Base-by-base conservation (phyloP, 75 land plant species). In the Isoetes taiwanensis region DNA sequence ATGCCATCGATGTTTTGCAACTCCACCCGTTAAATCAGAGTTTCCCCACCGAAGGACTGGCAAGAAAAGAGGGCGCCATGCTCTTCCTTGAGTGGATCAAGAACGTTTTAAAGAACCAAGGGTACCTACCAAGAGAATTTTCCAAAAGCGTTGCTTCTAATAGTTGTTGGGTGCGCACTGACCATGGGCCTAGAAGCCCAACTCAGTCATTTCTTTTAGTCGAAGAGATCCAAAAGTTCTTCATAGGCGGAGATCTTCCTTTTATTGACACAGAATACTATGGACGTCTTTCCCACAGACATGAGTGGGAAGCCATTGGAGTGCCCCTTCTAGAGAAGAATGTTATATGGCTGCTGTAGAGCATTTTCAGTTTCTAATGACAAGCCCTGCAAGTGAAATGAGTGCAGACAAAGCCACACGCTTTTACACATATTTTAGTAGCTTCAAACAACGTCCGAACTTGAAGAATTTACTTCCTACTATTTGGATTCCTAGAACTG, bases 181-280 rank as follows among this genome's bases (percentile, higher is more conserved):
- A 16, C 19, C 61, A 59, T 40, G 61, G 61, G 2, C 2, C 1
- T 3, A n/a, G 20, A n/a, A 37, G 41, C n/a, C 61, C 61, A 2
- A 12, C 53, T 38, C 2, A 12, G 24, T n/a, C 8, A 3, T 38
- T 59, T n/a, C 12, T 59, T 1, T 16, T 27, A n/a, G 19, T 40
- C 5, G 34, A 16, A 16, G 14, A 39, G 17, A 28, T 16, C 26
- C 19, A 25, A 37, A 20, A 10, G 20, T 8, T 37, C 12, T 28
- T 59, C 26, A 1, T 21, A 9, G 6, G 26, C 12, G 14, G 16
- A 28, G 61, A 59, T 40, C 43, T 40, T 2, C 61, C 61, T 8
- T 59, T 59, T 25, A 31, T 59, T 8, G 61, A 59, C 61, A 5
- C 10, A 5, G 2, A 16, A 38, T 59, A 19, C 25, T 59, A 38